Base-by-base conservation (phyloP, 768 basidiomycete genomes). In the Kwoniella shandongensis region DNA sequence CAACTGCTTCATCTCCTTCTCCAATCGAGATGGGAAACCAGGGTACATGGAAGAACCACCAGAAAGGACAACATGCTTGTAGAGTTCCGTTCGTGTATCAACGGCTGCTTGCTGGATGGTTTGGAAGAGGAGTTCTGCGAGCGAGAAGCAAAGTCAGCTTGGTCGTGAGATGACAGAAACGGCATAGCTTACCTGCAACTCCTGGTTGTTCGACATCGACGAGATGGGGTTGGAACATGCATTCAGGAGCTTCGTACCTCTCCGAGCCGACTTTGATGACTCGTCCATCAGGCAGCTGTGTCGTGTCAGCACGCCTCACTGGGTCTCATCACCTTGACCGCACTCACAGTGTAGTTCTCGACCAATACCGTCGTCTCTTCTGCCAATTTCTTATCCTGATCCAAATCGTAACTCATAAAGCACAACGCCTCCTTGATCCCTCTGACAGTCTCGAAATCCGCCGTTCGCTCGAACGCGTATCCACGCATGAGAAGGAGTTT, bases 1-100 rank as follows among this genome's bases (percentile, higher is more conserved):
- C n/a, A 98, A 81, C 77, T 98, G 96, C 78, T 98, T 98, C 88
- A 98, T 91, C 81, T 99, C 94, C 81, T 98, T 98, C 79, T 98
- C 96, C 41, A 99, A 81, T 44, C 96, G 86, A 74, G 88, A 91
- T 11, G 96, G 96, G 54, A 99, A 84, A 25, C 96, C 96, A 27
- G 96, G 94, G 75, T 98, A 98, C 94, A 98, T 98, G 77, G 89
- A 92, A 2, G 91, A 94, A 6, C 96, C 96, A 50, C 96, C 96
- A 3, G 91, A 96, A 25, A 99, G 85, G 12, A 99, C 94, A 65
- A 98, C 86, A 77, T 98, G 96, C 74, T 96, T 96, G 83, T 97
- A 99, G 3, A 99, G 81, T 65, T 98, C 94, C 0, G 86, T 30
- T 55, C 96, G 88, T 45, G 87, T 80, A 74, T 98, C 96, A 29